A percentile compares a stretch with the other conserved stretches of the same genome.
Evolutionary conservation across 768 basidiomycete genomes (phyloP).

Genomic region (Leccinum olivaceopallidum): DNA sequence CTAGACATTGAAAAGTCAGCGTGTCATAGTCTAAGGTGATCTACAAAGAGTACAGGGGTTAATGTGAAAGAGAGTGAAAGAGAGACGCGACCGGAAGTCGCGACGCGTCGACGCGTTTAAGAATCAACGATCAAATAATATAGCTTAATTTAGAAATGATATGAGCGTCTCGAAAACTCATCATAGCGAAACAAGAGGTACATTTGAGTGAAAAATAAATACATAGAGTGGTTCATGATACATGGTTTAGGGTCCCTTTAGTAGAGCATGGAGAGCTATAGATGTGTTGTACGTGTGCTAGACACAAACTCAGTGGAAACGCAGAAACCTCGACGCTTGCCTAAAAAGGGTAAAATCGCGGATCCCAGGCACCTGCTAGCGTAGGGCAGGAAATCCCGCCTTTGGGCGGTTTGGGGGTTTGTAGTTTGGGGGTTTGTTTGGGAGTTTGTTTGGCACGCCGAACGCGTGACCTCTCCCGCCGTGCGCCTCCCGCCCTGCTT

Average conservation of each 20-base stretch:
- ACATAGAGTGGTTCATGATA: neutral
- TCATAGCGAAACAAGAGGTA: neutral
- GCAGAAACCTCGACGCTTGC: neutral
- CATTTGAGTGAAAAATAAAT: neutral
- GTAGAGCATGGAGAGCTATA: neutral
- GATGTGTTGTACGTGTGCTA: neutral
- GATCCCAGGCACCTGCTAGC: neutral
- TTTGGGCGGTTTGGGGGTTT: no score
- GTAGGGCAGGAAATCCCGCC: no score
- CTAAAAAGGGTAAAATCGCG: neutral
- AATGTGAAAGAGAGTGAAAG: neutral
- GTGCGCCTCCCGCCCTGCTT: no score
- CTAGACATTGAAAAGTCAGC: conserved; percentile 7
- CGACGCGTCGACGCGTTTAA: neutral
- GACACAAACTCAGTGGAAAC: neutral
- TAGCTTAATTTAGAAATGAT: no score
- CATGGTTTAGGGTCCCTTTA: neutral
- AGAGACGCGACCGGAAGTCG: neutral
- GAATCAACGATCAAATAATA: neutral
- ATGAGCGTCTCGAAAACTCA: no score
- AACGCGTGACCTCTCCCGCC: no score
- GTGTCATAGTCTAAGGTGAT: neutral
- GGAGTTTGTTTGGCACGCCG: no score
- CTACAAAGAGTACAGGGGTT: neutral
- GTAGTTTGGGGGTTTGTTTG: no score